phyloP scores from a whole-genome alignment of 306 rosid species.

The Urtica urens region DNA sequence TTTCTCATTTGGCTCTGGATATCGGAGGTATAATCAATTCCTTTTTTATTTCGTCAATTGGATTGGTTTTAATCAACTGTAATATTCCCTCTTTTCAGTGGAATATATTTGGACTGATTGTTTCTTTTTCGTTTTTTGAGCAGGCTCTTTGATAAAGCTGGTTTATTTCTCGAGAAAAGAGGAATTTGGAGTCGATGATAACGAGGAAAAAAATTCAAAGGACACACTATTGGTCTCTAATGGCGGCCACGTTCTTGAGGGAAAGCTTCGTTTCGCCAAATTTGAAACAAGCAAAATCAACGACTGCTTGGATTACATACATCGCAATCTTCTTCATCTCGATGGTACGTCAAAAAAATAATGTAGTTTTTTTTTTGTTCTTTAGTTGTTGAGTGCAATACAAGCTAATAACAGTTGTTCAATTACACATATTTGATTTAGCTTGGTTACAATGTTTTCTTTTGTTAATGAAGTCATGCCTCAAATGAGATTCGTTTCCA shows the following conservation, averaged over 20 bases:
- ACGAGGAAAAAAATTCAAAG: constrained; percentile 26
- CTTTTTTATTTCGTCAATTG: neutral
- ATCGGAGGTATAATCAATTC: constrained; percentile 56
- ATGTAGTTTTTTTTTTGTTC: neutral
- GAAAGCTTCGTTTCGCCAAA: constrained; percentile 69
- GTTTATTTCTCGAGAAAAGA: constrained; percentile 60
- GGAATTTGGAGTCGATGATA: constrained; percentile 20
- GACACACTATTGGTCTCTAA: constrained; percentile 28
- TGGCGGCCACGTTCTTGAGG: constrained; percentile 35
- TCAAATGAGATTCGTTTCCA: too few relatives aligned
- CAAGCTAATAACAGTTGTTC: too few relatives aligned
- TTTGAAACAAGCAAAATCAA: constrained; percentile 78
- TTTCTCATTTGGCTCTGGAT: constrained; percentile 74
- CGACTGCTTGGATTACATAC: constrained; percentile 69
- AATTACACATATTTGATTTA: too few relatives aligned
- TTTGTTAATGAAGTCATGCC: too few relatives aligned
- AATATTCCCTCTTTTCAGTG: neutral
- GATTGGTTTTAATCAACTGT: neutral
- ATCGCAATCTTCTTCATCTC: constrained; percentile 50
- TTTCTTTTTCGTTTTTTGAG: neutral
- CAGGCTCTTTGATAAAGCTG: constrained; percentile 41
- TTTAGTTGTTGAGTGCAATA: too few relatives aligned
- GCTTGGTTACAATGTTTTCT: too few relatives aligned
- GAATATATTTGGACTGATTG: too few relatives aligned
- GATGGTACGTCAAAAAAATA: constrained; percentile 34